Evolutionary conservation across 352 stramenopile genomes (phyloP).

Genomic region (Globisporangium cystogenes): DNA sequence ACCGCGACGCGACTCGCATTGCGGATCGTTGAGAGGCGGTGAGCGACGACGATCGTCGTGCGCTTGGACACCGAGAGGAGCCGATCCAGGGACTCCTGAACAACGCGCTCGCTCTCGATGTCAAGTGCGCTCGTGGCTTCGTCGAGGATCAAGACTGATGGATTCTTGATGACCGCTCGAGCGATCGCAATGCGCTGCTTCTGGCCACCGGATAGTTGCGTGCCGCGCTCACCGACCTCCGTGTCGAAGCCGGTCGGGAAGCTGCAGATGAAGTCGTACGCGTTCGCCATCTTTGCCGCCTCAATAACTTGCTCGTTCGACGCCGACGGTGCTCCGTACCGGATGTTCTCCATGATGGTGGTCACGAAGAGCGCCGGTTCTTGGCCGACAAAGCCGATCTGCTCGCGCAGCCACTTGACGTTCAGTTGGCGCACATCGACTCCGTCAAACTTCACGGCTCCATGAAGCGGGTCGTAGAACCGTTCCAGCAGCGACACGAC

Average conservation of each 20-base stretch:
- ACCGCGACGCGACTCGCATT: constrained; percentile 94
- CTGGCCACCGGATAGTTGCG: constrained; percentile 53
- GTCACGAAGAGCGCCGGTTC: constrained; percentile 24
- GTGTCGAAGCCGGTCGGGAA: constrained; percentile 89
- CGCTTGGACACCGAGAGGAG: too few species aligned
- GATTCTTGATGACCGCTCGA: constrained; percentile 14
- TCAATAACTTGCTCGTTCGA: constrained; percentile 43
- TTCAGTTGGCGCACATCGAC: constrained; percentile 61
- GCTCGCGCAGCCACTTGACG: constrained; percentile 65
- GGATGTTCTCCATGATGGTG: constrained; percentile 71
- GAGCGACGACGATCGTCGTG: constrained; percentile 90
- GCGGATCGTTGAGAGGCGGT: constrained; percentile 92
- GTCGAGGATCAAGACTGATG: too few species aligned
- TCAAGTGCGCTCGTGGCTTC: too few species aligned
- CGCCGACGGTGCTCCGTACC: constrained; percentile 52
- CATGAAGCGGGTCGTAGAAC: constrained; percentile 23
- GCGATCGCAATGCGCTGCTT: constrained; percentile 33
- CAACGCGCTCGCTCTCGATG: too few species aligned
- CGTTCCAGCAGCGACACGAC: neutral
- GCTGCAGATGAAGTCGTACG: constrained; percentile 87
- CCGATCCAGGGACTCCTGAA: constrained; percentile 63
- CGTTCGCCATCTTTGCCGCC: constrained; percentile 57
- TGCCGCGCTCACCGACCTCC: constrained; percentile 78
- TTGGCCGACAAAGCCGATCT: constrained; percentile 90
- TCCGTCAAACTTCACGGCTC: constrained; percentile 33